These are phyloP conservation scores for Castanopsis chinensis DNA, from an alignment of 306 rosid species.

Conservation along the genomic window DNA sequence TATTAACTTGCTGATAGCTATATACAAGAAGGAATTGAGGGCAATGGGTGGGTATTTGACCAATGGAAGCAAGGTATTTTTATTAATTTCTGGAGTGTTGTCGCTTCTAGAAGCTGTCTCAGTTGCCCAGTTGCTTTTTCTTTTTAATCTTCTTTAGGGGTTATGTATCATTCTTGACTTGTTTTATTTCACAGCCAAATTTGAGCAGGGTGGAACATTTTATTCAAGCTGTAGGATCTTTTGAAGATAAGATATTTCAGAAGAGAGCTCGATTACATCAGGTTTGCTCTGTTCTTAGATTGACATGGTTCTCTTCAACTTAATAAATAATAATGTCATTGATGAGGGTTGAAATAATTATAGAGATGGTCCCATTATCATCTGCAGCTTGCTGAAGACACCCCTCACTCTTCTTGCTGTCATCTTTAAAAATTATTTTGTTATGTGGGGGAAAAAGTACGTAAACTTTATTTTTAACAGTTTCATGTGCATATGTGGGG, in stretches of 20 bases:
- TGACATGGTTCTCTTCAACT: background rate
- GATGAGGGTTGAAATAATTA: background rate
- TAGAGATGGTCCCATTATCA: background rate
- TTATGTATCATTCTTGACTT: slow-evolving; percentile 2
- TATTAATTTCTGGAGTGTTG: background rate
- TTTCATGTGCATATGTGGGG: background rate
- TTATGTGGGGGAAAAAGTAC: background rate
- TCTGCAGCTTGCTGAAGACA: background rate
- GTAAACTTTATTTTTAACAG: background rate
- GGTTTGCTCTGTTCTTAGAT: slow-evolving; percentile 41
- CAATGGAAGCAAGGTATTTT: slow-evolving; percentile 73
- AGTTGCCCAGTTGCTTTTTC: background rate
- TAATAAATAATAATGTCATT: background rate
- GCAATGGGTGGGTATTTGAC: slow-evolving; percentile 86
- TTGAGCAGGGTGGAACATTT: slow-evolving; percentile 77
- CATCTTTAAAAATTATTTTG: background rate
- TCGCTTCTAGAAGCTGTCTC: background rate
- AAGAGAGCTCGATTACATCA: slow-evolving; percentile 85
- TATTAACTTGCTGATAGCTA: slow-evolving; percentile 82
- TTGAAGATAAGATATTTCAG: slow-evolving; percentile 86
- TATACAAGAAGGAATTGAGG: slow-evolving; percentile 84
- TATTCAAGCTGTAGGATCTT: slow-evolving; percentile 92
- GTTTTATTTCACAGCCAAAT: slow-evolving; percentile 56
- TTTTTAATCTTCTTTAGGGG: background rate
- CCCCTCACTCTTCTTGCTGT: background rate